These are phyloP conservation scores for Thermothielavioides terrestris DNA, from an alignment of 495 filamentous ascomycete genomes.

Conservation along the genomic window DNA sequence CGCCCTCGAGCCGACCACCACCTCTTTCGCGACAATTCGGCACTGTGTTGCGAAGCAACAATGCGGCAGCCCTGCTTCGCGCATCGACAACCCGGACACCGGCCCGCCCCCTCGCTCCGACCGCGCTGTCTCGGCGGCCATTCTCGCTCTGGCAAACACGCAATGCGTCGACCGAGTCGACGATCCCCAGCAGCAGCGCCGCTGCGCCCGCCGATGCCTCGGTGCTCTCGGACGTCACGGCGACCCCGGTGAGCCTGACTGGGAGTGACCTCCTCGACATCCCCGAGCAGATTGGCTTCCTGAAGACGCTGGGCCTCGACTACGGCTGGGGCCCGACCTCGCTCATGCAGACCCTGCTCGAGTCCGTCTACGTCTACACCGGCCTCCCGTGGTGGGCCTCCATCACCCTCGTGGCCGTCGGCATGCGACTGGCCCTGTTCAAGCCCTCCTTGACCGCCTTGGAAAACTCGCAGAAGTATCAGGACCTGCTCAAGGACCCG, in stretches of 20 bases:
- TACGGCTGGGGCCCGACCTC: slow-evolving; percentile 72
- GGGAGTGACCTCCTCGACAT: slow-evolving; percentile 42
- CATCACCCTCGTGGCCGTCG: slow-evolving; percentile 53
- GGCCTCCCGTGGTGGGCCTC: slow-evolving; percentile 77
- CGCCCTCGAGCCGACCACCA: slow-evolving; percentile 9
- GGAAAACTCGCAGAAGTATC: slow-evolving; percentile 49
- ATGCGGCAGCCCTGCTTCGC: not conserved
- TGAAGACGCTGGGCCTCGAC: slow-evolving; percentile 74
- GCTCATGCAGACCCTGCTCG: slow-evolving; percentile 61
- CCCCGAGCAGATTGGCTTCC: slow-evolving; percentile 69
- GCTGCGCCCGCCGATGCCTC: slow-evolving; percentile 4
- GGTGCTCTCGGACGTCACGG: slow-evolving; percentile 7
- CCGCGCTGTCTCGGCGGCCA: slow-evolving; percentile 10
- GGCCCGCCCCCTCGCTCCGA: slow-evolving; percentile 11
- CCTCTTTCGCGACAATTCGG: slow-evolving; percentile 21
- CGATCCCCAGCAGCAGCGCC: slow-evolving; percentile 1
- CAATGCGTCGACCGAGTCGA: slow-evolving; percentile 27
- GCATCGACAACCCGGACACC: slow-evolving; percentile 11
- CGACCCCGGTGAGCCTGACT: slow-evolving; percentile 26
- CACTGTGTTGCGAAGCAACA: slow-evolving; percentile 20
- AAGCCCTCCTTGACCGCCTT: slow-evolving; percentile 52
- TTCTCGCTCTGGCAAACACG: slow-evolving; percentile 17
- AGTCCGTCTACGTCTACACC: slow-evolving; percentile 67
- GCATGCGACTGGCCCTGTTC: slow-evolving; percentile 57
- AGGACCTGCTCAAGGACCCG: slow-evolving; percentile 41